A percentile compares a stretch with the other conserved stretches of the same genome.
phyloP scores from a whole-genome alignment of 2,329 filamentous ascomycete species.

The Verticillium zaregamsianum region DNA sequence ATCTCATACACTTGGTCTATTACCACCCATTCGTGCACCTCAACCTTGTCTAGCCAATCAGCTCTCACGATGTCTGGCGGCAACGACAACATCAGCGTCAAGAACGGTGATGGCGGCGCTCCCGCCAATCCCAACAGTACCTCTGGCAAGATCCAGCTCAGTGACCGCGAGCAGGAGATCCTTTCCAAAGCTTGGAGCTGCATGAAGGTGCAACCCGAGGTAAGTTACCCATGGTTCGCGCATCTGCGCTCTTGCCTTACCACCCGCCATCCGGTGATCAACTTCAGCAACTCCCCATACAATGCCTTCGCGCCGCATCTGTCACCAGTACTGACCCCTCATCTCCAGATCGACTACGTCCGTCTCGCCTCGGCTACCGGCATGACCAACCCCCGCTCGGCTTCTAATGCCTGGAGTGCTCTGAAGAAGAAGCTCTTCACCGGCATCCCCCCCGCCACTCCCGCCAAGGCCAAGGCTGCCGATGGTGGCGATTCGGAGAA shows the following conservation, averaged over 20 bases:
- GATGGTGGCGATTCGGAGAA: constrained; percentile 2
- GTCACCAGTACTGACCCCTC: neutral
- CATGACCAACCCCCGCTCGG: constrained; percentile 18
- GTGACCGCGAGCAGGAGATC: constrained; percentile 18
- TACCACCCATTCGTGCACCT: too few relatives aligned
- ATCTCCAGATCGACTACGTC: constrained; percentile 18
- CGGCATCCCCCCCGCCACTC: constrained; percentile 5
- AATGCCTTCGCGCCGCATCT: neutral
- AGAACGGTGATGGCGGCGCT: neutral
- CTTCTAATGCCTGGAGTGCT: constrained; percentile 17
- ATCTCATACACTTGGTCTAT: too few relatives aligned
- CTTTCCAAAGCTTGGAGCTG: constrained; percentile 18
- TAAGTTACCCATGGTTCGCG: constrained; percentile 1
- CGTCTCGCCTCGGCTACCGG: constrained; percentile 15
- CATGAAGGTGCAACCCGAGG: constrained; percentile 20
- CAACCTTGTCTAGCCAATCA: too few relatives aligned
- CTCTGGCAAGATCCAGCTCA: constrained; percentile 10
- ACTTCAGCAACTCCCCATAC: neutral
- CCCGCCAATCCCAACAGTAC: neutral
- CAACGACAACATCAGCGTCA: neutral
- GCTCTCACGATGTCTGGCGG: neutral
- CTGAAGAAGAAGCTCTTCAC: constrained; percentile 22
- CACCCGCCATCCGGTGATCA: neutral
- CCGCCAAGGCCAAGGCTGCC: constrained; percentile 15
- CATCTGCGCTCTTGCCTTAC: neutral